Conservation (phyloP, 768 basidiomycete genomes). For the Russula sp. region DNA sequence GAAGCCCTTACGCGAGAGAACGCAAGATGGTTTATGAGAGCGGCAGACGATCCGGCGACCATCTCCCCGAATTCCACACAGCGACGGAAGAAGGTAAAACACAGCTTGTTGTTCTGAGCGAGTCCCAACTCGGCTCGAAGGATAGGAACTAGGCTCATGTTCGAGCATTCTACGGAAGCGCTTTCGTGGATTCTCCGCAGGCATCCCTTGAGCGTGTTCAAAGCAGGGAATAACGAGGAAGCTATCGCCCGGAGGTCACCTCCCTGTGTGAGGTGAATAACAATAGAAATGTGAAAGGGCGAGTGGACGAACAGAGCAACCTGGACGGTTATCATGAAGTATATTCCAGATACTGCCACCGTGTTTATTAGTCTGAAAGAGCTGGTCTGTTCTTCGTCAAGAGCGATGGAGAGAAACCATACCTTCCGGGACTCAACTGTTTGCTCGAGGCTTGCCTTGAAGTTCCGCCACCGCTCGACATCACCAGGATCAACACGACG, state of each 20-base stretch:
- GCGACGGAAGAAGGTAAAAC: neutral
- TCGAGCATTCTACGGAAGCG: neutral
- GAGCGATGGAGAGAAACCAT: neutral
- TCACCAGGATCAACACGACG: neutral
- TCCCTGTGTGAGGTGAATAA: neutral
- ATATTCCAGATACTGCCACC: neutral
- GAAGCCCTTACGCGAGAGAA: neutral
- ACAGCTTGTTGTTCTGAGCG: neutral
- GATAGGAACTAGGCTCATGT: neutral
- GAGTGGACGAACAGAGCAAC: neutral
- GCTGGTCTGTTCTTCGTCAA: neutral
- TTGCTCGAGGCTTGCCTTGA: neutral
- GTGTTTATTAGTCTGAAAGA: neutral
- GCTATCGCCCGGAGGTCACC: neutral
- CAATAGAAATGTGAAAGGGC: no score
- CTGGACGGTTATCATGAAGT: no score
- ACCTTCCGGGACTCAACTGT: constrained; percentile 6
- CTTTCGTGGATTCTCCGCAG: neutral
- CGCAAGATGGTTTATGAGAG: neutral
- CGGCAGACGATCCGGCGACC: neutral
- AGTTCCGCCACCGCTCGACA: neutral
- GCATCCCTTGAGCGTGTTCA: neutral
- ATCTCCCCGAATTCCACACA: neutral
- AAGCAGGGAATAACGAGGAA: neutral
- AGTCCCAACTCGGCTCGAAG: neutral